phyloP scores from a whole-genome alignment of 2,329 filamentous ascomycete genomes.

The Plenodomus lindquistii region DNA sequence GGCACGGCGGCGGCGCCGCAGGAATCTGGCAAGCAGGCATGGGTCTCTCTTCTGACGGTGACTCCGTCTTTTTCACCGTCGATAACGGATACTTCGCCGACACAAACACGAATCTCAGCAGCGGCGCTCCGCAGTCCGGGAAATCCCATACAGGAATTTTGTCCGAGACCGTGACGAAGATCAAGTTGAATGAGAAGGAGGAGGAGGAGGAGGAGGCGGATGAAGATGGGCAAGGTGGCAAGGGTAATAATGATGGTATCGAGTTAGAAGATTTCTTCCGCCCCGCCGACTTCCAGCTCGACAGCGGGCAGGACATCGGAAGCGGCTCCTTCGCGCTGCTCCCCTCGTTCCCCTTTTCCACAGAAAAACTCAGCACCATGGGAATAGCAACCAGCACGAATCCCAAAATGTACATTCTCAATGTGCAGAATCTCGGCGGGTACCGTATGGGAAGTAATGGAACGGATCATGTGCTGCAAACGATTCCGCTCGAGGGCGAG shows the following conservation, averaged over 20 bases:
- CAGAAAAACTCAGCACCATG: slow-evolving; percentile 22
- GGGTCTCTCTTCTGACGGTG: slow-evolving; percentile 21
- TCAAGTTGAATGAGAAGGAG: slow-evolving; percentile 1
- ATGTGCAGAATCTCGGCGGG: slow-evolving; percentile 28
- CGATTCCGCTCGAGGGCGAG: slow-evolving; percentile 20
- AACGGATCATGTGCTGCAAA: slow-evolving; percentile 26
- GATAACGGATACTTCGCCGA: slow-evolving; percentile 17
- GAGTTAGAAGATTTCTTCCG: slow-evolving; percentile 21
- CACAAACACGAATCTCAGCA: slow-evolving; percentile 1
- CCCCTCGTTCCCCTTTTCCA: slow-evolving; percentile 18
- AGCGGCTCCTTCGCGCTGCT: slow-evolving; percentile 20
- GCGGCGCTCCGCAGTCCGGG: slow-evolving; percentile 3
- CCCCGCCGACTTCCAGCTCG: slow-evolving; percentile 10
- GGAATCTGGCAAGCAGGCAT: slow-evolving; percentile 23
- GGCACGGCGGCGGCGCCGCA: slow-evolving; percentile 22
- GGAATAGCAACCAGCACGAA: slow-evolving; percentile 37
- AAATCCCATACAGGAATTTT: slow-evolving; percentile 11
- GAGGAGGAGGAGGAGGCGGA: no score
- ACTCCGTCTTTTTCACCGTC: slow-evolving; percentile 21
- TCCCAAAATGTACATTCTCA: slow-evolving; percentile 28
- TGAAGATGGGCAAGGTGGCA: slow-evolving; percentile 8
- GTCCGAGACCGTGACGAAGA: slow-evolving; percentile 12
- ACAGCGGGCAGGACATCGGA: slow-evolving; percentile 19
- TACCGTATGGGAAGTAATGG: slow-evolving; percentile 23
- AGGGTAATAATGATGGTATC: no score